Percentiles rank a stretch among this genome's conserved stretches.
phyloP scores from a whole-genome alignment of 73 alveolate species.

The Symbiodinium natans region DNA sequence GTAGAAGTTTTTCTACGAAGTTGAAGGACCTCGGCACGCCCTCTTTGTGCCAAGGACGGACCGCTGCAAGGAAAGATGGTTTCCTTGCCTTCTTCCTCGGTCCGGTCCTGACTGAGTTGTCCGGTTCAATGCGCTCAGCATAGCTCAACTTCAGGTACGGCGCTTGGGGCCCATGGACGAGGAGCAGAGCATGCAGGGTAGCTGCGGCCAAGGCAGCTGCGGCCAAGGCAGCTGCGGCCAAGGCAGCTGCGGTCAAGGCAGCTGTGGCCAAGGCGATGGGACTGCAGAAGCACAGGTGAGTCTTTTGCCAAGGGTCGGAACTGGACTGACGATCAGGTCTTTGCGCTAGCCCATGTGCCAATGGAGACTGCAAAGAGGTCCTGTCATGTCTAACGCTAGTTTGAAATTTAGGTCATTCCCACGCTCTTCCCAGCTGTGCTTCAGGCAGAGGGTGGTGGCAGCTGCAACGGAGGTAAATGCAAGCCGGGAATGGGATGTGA shows the following conservation, averaged over 20 bases:
- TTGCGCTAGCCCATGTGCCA: too few species aligned
- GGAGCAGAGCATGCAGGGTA: background rate
- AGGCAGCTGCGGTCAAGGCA: too few species aligned
- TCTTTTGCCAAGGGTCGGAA: too few species aligned
- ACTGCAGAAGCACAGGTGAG: background rate
- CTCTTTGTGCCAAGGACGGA: too few species aligned
- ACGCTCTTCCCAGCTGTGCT: too few species aligned
- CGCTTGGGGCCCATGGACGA: background rate
- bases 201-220: background rate
- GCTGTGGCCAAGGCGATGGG: background rate
- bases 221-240: slow-evolving; percentile 9
- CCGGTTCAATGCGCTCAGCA: background rate
- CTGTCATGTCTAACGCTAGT: too few species aligned
- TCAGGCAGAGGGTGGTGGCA: background rate
- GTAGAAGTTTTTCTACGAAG: too few species aligned
- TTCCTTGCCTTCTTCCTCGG: background rate
- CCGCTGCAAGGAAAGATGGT: slow-evolving; percentile 50
- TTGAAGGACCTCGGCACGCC: too few species aligned
- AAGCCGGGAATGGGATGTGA: slow-evolving; percentile 12
- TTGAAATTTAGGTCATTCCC: too few species aligned
- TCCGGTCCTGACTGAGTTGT: background rate
- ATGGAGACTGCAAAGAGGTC: background rate
- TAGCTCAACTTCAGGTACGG: background rate
- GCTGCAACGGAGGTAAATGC: slow-evolving; percentile 35
- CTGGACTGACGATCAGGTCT: too few species aligned